Percentiles rank a stretch among this genome's conserved stretches.
These are phyloP conservation scores for Arthrobotrys entomopaga DNA, from an alignment of 2,329 filamentous ascomycete genomes.

Conservation along the genomic window DNA sequence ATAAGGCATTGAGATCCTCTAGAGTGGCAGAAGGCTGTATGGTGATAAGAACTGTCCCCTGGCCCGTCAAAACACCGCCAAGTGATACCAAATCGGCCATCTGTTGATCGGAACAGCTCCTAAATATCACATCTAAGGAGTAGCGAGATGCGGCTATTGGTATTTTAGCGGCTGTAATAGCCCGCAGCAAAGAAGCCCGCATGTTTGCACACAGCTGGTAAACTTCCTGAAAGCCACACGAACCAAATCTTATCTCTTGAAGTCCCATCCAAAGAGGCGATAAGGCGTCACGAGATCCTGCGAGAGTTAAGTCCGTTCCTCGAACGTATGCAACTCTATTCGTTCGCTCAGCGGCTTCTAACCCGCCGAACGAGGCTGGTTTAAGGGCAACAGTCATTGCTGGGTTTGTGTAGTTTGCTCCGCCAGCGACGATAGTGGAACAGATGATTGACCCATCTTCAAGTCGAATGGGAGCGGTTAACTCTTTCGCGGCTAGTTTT, in stretches of 20 bases:
- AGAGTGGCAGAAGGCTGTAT: no score
- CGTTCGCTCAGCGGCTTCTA: no score
- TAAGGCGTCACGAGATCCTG: conserved; percentile 34
- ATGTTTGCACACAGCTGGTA: conserved; percentile 1
- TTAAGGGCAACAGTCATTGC: conserved; percentile 17
- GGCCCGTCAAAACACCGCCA: no score
- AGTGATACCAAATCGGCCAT: no score
- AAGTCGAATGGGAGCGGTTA: conserved; percentile 2
- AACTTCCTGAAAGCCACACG: conserved; percentile 16
- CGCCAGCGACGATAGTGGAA: conserved; percentile 28
- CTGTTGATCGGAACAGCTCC: no score
- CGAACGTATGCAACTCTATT: conserved; percentile 15
- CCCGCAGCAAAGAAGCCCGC: no score
- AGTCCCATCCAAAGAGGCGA: conserved; percentile 25
- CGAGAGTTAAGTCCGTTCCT: conserved; percentile 21
- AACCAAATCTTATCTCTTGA: conserved; percentile 43
- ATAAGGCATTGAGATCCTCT: no score
- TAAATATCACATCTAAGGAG: no score
- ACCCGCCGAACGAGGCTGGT: conserved; percentile 15
- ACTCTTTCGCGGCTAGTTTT: neutral
- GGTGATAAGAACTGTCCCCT: no score
- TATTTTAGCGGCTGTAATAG: no score
- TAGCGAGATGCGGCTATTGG: no score
- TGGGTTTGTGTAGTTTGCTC: conserved; percentile 20
- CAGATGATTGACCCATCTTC: conserved; percentile 1